A percentile compares a stretch with the other conserved stretches of the same genome.
Evolutionary conservation across 257 asterid species (phyloP).

Genomic region (Linderniella brevidens): DNA sequence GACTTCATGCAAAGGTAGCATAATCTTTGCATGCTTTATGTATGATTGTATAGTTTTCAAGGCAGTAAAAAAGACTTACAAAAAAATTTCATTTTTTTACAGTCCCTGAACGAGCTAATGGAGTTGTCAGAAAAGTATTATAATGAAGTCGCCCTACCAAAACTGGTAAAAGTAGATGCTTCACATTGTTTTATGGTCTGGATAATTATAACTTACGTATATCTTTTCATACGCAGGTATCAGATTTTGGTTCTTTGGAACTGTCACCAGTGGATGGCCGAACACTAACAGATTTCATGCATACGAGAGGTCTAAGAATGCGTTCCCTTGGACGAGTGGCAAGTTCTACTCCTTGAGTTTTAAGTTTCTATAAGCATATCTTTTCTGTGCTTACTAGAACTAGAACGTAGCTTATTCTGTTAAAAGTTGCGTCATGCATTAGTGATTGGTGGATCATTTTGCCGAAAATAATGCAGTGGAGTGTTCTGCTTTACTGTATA

Average conservation of each 20-base stretch:
- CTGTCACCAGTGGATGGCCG: slow-evolving; percentile 98
- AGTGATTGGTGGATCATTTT: too few species aligned
- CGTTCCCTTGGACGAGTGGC: slow-evolving; percentile 97
- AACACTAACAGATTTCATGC: slow-evolving; percentile 96
- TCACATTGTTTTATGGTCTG: slow-evolving; percentile 7
- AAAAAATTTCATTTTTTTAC: slow-evolving; percentile 22
- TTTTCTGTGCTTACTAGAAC: slow-evolving; percentile 5
- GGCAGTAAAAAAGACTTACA: slow-evolving; percentile 20
- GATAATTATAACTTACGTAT: background rate
- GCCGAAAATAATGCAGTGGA: too few species aligned
- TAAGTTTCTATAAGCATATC: slow-evolving; percentile 4
- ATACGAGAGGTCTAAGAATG: slow-evolving; percentile 97
- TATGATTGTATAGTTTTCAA: slow-evolving; percentile 6
- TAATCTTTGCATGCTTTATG: background rate
- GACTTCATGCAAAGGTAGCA: slow-evolving; percentile 77
- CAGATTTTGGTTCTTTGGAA: slow-evolving; percentile 98
- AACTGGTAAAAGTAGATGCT: slow-evolving; percentile 42
- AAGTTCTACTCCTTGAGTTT: slow-evolving; percentile 20
- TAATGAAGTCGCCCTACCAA: slow-evolving; percentile 79
- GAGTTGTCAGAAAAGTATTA: slow-evolving; percentile 64
- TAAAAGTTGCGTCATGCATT: too few species aligned
- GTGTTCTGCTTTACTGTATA: too few species aligned
- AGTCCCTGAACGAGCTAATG: slow-evolving; percentile 70
- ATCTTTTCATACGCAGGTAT: slow-evolving; percentile 41
- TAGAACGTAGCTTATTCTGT: too few species aligned